Evolutionary conservation across 176 grass and related monocot species (phyloP).

Genomic region (maize (Zea mays)): Zm-B73-REFERENCE-NAM-5.0 NC_050103.1:170913501-170914000

Average conservation of each 20-base stretch:
- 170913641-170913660: slow-evolving; percentile 98
- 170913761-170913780: slow-evolving; percentile 96
- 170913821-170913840: slow-evolving; percentile 99
- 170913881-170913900: slow-evolving; percentile 38
- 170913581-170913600: slow-evolving; percentile 78
- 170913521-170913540: no score
- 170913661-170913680: slow-evolving; percentile 96
- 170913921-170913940: slow-evolving; percentile 55
- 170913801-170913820: slow-evolving; percentile 98
- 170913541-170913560: slow-evolving; percentile 28
- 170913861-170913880: slow-evolving; percentile 90
- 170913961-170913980: slow-evolving; percentile 41
- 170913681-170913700: slow-evolving; percentile 96
- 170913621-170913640: slow-evolving; percentile 92
- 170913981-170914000: background rate
- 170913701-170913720: slow-evolving; percentile 89
- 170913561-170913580: slow-evolving; percentile 82
- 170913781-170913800: slow-evolving; percentile 98
- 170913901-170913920: slow-evolving; percentile 10
- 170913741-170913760: slow-evolving; percentile 98
- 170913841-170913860: slow-evolving; percentile 97
- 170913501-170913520: background rate
- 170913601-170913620: slow-evolving; percentile 91
- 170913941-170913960: slow-evolving; percentile 56
- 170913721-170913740: slow-evolving; percentile 91